Percentiles rank a stretch among this genome's conserved stretches.
Conservation (phyloP, 345 rosid species). For the Isatis tinctoria region DNA sequence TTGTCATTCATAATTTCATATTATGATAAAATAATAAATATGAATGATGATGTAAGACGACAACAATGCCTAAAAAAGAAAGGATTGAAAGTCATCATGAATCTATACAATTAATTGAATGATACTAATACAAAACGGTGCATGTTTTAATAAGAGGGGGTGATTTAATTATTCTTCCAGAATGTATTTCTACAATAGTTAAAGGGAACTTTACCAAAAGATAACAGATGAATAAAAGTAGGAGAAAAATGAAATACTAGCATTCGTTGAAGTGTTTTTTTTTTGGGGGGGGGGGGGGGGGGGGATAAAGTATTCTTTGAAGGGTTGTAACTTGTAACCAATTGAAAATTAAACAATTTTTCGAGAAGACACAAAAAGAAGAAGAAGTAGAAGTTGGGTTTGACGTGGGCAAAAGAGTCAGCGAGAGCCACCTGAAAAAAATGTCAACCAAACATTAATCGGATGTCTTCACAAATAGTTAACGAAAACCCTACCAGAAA, state of each 20-base stretch:
- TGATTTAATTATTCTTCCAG: background rate
- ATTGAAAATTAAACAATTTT: background rate
- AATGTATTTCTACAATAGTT: background rate
- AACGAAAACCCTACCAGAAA: constrained; percentile 31
- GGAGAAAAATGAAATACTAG: constrained; percentile 1
- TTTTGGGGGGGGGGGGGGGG: too few species aligned
- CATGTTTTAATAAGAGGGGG: background rate
- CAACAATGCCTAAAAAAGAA: background rate
- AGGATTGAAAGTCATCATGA: background rate
- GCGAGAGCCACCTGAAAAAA: constrained; percentile 39
- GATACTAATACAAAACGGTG: background rate
- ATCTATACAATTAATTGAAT: background rate
- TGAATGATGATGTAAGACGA: background rate
- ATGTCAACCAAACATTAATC: constrained; percentile 32
- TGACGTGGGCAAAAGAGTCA: constrained; percentile 34
- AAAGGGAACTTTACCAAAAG: constrained; percentile 13
- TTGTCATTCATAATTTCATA: background rate
- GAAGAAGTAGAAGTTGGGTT: constrained; percentile 17
- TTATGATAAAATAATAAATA: background rate
- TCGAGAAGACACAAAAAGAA: background rate
- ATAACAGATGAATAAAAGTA: constrained; percentile 7
- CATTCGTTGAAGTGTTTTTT: background rate
- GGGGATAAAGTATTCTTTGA: background rate
- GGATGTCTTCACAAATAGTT: constrained; percentile 28
- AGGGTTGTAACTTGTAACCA: background rate